Evolutionary conservation across 192 early-diverging fungal genomes (phyloP), one percentile per base, ranked within the genome.

Genomic region (Diversispora eburnea): DNA sequence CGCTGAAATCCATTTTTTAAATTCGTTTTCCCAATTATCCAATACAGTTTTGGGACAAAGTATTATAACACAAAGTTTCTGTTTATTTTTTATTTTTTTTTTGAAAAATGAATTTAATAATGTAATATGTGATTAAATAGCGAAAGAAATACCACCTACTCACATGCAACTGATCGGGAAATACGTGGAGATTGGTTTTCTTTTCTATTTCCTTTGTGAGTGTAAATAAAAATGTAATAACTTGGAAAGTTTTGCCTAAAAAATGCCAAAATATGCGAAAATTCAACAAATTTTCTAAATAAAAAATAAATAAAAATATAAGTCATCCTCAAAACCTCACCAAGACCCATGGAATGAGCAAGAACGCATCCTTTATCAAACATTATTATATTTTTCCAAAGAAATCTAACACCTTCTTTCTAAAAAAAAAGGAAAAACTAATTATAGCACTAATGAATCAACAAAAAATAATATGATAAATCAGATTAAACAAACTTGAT

Each of bases 321-420:
- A 52, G 20, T 20, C 8, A 52, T 33, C 4, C 7, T 20, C 39
- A 7, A 20, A 33, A 2, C 17, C 64, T 77, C 82, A 64, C 92
- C 94, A 22, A 96, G 80, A 0, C 94, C 93, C 93, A 95, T 95
- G 9, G 86, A 83, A 78, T 95, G 94, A 0, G 92, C 91, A 47
- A 96, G 78, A 12, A 95, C 84, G 70, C 92, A 93, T 3, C 94
- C 93, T 20, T 83, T 80, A 61, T 86, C 83, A 54, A 88, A 77
- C 88, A 90, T 90, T 22, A 93, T 84, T 12, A 92, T 76, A 41
- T 89, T 89, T 46, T 88, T 86, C 92, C 94, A 95, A 76, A 95
- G 83, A 62, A 95, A 95, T 41, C 81, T 85, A 0, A 95, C 68
- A 0, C 93, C 93, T 55, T 93, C 89, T 33, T 94, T 68, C 79